Conservation (phyloP, 2,329 filamentous ascomycete species). For the Chaetomium strumarium region DNA sequence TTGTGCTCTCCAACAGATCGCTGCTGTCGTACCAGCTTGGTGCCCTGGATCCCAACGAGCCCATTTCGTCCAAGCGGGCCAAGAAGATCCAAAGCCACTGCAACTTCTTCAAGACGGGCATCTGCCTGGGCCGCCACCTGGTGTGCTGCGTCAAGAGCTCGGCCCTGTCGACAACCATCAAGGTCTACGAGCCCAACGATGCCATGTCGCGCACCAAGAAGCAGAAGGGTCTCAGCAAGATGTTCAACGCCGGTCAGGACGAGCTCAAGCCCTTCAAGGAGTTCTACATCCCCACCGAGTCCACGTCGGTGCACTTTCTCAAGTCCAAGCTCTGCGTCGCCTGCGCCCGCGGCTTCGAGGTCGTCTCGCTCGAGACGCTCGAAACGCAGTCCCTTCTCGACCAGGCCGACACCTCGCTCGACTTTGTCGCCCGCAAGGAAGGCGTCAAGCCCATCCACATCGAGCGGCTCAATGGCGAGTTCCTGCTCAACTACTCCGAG, state of each 20-base stretch:
- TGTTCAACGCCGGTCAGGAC: constrained; percentile 90
- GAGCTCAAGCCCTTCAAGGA: constrained; percentile 97
- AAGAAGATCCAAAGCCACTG: constrained; percentile 97
- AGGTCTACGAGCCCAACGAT: constrained; percentile 98
- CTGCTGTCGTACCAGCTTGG: constrained; percentile 84
- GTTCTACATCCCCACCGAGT: constrained; percentile 97
- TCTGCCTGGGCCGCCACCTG: constrained; percentile 87
- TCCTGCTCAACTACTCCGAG: constrained; percentile 95
- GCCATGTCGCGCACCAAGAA: constrained; percentile 90
- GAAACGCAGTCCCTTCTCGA: constrained; percentile 96
- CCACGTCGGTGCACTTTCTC: constrained; percentile 96
- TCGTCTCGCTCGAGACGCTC: constrained; percentile 93
- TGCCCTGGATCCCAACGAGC: constrained; percentile 78
- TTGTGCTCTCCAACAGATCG: constrained; percentile 90
- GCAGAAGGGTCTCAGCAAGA: constrained; percentile 90
- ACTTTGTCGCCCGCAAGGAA: constrained; percentile 92
- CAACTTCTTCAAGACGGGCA: constrained; percentile 97
- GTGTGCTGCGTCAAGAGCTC: constrained; percentile 96
- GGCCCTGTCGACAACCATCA: constrained; percentile 90
- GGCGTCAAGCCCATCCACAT: constrained; percentile 94
- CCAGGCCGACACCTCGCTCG: constrained; percentile 93
- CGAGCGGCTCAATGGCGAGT: constrained; percentile 93
- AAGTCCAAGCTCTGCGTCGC: constrained; percentile 95
- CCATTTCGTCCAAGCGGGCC: constrained; percentile 72
- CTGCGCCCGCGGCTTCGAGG: constrained; percentile 91